These are phyloP conservation scores for Syncephalastrum sp. DNA, from an alignment of 371 early-diverging fungal genomes.

Conservation along the genomic window DNA sequence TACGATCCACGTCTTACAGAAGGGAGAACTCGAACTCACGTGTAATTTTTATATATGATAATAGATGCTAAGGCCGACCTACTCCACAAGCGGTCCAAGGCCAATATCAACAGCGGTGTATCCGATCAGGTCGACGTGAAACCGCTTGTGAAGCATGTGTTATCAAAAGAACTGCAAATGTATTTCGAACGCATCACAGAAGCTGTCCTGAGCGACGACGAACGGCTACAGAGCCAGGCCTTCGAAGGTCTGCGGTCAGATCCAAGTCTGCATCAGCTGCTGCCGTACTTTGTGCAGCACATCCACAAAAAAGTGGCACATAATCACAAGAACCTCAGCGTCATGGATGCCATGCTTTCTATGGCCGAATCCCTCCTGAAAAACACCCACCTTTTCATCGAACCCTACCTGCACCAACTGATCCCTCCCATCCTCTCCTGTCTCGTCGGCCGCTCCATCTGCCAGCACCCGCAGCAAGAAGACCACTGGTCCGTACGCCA, in stretches of 20 bases:
- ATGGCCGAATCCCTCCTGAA: constrained; percentile 83
- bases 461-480: constrained; percentile 57
- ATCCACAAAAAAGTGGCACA: constrained; percentile 86
- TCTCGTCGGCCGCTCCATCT: constrained; percentile 87
- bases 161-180: constrained; percentile 95
- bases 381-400: constrained; percentile 94
- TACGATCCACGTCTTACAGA: constrained; percentile 16
- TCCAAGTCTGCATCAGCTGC: constrained; percentile 96
- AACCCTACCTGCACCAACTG: constrained; percentile 99
- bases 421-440: constrained; percentile 96
- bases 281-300: constrained; percentile 98
- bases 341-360: constrained; percentile 75
- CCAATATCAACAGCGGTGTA: constrained; percentile 22
- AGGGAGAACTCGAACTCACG: neutral
- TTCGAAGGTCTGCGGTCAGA: constrained; percentile 87
- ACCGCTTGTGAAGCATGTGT: constrained; percentile 87
- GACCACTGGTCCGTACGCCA: constrained; percentile 86
- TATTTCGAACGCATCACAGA: constrained; percentile 97
- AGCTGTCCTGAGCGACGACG: constrained; percentile 74
- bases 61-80: constrained; percentile 58
- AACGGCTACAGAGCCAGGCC: constrained; percentile 75
- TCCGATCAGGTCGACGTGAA: constrained; percentile 68
- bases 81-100: constrained; percentile 52
- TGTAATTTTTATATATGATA: neutral
- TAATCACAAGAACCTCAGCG: constrained; percentile 71